Conservation (phyloP, 2,329 filamentous ascomycete species). For the Spiromastix sp. region DNA sequence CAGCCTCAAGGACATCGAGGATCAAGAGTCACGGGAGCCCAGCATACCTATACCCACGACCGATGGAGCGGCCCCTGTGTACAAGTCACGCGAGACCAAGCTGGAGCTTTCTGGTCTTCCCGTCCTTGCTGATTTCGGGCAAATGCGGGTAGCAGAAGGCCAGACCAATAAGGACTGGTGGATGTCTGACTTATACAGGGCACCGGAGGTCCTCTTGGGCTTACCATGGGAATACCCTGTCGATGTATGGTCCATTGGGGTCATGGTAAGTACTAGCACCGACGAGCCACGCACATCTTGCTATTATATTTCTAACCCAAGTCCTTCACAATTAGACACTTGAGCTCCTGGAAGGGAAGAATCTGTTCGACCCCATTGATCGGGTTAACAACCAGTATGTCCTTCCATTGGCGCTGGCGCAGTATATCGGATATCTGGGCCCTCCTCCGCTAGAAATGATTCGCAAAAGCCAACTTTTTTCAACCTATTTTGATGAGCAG, state of each 20-base stretch:
- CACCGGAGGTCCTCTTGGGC: conserved; percentile 14
- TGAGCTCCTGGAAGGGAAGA: conserved; percentile 13
- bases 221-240: conserved; percentile 12
- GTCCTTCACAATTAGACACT: conserved; percentile 9
- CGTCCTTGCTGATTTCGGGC: conserved; percentile 17
- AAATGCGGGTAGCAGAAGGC: conserved; percentile 8
- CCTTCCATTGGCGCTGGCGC: conserved; percentile 11
- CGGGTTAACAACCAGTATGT: conserved; percentile 12
- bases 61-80: conserved; percentile 7
- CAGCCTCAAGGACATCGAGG: conserved; percentile 9
- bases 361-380: conserved; percentile 13
- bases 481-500: conserved; percentile 8
- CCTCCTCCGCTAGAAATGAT: conserved; percentile 12
- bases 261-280: conserved; percentile 12
- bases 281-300: background rate
- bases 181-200: conserved; percentile 17
- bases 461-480: conserved; percentile 8
- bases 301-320: conserved; percentile 1
- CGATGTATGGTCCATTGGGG: conserved; percentile 15
- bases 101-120: conserved; percentile 9
- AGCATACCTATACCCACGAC: conserved; percentile 6
- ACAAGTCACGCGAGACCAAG: conserved; percentile 7
- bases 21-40: conserved; percentile 7
- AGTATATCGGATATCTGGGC: conserved; percentile 15
- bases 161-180: conserved; percentile 11